phyloP scores from a whole-genome alignment of 2,329 filamentous ascomycete species.

The Colletotrichum horii region DNA sequence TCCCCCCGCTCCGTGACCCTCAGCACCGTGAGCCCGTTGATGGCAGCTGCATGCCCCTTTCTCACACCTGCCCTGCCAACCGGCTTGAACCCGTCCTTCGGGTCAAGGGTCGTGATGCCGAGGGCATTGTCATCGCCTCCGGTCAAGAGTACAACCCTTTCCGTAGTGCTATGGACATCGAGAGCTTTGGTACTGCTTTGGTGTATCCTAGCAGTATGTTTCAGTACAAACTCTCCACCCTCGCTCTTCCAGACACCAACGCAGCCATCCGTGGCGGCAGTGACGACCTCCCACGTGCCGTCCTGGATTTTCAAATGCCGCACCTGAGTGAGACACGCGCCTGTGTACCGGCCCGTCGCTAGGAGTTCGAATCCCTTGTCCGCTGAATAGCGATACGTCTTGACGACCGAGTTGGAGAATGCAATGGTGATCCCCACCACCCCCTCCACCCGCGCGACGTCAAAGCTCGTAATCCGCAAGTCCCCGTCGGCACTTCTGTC shows the following conservation, averaged over 20 bases:
- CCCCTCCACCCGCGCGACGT: constrained; percentile 46
- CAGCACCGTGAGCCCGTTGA: constrained; percentile 62
- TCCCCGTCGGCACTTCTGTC: constrained; percentile 63
- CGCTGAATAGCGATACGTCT: constrained; percentile 58
- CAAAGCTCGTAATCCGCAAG: constrained; percentile 82
- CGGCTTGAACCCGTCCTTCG: constrained; percentile 20
- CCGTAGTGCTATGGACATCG: constrained; percentile 42
- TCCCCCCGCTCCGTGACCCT: constrained; percentile 17
- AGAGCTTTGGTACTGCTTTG: constrained; percentile 81
- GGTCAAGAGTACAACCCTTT: constrained; percentile 64
- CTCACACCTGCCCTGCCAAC: constrained; percentile 41
- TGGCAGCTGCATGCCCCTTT: constrained; percentile 73
- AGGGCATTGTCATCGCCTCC: constrained; percentile 91
- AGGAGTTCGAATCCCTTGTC: constrained; percentile 52
- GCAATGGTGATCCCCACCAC: constrained; percentile 70
- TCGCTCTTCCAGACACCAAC: constrained; percentile 61
- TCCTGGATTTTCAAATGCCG: constrained; percentile 42
- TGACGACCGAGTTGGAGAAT: constrained; percentile 84
- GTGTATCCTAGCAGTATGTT: constrained; percentile 61
- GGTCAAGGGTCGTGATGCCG: constrained; percentile 55
- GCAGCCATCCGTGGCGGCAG: constrained; percentile 82
- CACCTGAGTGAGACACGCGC: constrained; percentile 76
- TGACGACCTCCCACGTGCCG: constrained; percentile 54
- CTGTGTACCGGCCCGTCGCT: constrained; percentile 66
- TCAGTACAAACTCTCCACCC: constrained; percentile 29